Evolutionary conservation across 2,329 filamentous ascomycete species (phyloP), one percentile per base, ranked within the genome.

Genomic region (Seiridium unicorne): DNA sequence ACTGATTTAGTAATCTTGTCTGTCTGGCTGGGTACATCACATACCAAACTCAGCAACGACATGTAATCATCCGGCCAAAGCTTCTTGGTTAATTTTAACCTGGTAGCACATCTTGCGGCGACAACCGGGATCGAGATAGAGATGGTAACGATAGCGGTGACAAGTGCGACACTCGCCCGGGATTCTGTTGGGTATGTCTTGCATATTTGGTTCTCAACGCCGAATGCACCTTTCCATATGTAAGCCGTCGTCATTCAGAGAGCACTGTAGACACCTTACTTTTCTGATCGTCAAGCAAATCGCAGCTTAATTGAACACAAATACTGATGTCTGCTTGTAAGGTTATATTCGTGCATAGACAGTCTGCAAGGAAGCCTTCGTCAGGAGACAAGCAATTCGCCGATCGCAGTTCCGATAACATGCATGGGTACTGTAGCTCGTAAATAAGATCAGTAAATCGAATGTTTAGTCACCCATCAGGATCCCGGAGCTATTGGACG

Each of bases 61-160:
- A 57, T 47, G 34, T 57, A 48, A 34, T 57, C 55, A 48, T 57
- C 55, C 1, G 55, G 34, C 55, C 55, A 57, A 9, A 57, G 10
- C 55, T 32, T 57, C n/a, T 57, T 57, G 13, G 55, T 57, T n/a
- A 57, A 46, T 11, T 47, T 57, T 5, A 57, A 10, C 32, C 55
- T 35, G 6, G 55, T 57, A 11, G 55, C 55, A 48, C 55, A 57
- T 57, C 55, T 18, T 31, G 55, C 55, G 44, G 38, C 10, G 9
- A 57, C 55, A 4, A 57, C 40, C 7, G 55, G 55, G n/a, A 57
- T 38, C 9, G 55, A 57, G 3, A 57, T 26, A 3, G 40, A 18
- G 26, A 57, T 47, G 8, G 55, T n/a, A 32, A 57, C 40, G 11
- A 48, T 35, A 9, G 40, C 55, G 5, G 40, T 47, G 4, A 57